Conservation (phyloP, 2,329 filamentous ascomycete species). For the Didymella sp. region DNA sequence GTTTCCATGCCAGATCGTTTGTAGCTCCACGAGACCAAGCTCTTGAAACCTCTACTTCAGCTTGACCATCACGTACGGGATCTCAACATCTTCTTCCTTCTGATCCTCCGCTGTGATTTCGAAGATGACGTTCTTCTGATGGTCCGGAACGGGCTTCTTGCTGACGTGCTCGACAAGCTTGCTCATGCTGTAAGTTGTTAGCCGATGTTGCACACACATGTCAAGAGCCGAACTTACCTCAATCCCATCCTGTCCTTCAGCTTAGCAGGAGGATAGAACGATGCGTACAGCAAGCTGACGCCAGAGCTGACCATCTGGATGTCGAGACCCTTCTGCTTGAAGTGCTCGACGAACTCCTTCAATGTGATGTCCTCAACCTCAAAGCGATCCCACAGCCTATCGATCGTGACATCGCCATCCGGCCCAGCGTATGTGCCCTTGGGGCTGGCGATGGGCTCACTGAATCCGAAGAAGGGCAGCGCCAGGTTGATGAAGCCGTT, state of each 20-base stretch:
- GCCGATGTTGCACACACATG: not conserved
- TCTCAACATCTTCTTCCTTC: constrained; percentile 91
- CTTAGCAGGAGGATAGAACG: constrained; percentile 85
- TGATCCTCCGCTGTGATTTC: constrained; percentile 90
- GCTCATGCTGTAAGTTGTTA: constrained; percentile 71
- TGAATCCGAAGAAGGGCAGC: constrained; percentile 97
- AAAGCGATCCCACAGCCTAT: constrained; percentile 98
- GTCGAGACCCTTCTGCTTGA: constrained; percentile 77
- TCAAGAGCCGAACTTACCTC: constrained; percentile 59
- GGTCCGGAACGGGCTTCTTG: constrained; percentile 87
- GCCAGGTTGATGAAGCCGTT: constrained; percentile 98
- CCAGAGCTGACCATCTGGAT: constrained; percentile 97
- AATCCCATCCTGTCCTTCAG: constrained; percentile 81
- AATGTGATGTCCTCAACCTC: constrained; percentile 88
- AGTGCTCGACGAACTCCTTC: constrained; percentile 80
- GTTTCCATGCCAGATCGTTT: not conserved
- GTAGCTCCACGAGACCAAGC: not conserved
- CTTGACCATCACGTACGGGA: constrained; percentile 94
- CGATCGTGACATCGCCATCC: constrained; percentile 78
- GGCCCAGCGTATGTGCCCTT: constrained; percentile 89
- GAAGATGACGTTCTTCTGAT: constrained; percentile 95
- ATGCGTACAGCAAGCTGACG: constrained; percentile 91
- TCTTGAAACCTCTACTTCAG: constrained; percentile 47
- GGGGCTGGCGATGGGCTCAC: constrained; percentile 90
- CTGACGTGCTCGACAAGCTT: constrained; percentile 86